A percentile compares a stretch with the other conserved stretches of the same genome.
These are phyloP conservation scores for Cordyceps javanica DNA, from an alignment of 2,329 filamentous ascomycete species.

Conservation along the genomic window DNA sequence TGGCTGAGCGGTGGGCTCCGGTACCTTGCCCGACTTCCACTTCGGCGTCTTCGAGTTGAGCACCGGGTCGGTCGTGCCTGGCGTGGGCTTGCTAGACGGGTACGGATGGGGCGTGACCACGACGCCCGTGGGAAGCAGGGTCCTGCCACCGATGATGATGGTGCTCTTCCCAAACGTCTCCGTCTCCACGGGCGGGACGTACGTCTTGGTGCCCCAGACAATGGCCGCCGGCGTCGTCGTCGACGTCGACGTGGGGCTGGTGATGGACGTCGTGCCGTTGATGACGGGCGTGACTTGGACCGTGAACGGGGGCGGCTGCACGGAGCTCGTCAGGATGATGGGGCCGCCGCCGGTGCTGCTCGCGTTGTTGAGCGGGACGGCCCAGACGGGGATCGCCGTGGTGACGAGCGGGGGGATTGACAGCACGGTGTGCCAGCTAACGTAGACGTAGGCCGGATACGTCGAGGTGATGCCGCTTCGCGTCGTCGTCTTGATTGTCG, in stretches of 20 bases:
- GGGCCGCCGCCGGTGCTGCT: background rate
- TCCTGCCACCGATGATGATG: slow-evolving; percentile 7
- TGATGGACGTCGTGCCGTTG: slow-evolving; percentile 4
- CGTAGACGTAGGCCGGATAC: background rate
- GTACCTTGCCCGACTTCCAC: slow-evolving; percentile 4
- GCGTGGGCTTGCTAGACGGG: slow-evolving; percentile 1
- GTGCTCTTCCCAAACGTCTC: background rate
- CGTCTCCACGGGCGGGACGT: background rate
- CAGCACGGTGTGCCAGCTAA: background rate
- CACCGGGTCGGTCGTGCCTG: slow-evolving; percentile 3
- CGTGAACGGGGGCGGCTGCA: slow-evolving; percentile 7
- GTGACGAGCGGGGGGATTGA: slow-evolving; percentile 1
- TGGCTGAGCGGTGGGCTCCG: background rate
- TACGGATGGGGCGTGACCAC: slow-evolving; percentile 3
- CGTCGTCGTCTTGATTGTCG: background rate
- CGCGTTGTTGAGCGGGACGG: background rate
- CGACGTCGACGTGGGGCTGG: background rate
- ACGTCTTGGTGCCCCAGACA: slow-evolving; percentile 3
- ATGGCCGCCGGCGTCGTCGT: background rate
- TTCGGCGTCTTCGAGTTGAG: slow-evolving; percentile 1
- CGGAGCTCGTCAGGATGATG: slow-evolving; percentile 3
- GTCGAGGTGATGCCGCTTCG: background rate
- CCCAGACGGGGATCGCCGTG: slow-evolving; percentile 8
- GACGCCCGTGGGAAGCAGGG: background rate
- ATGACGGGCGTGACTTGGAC: slow-evolving; percentile 3